phyloP scores from a whole-genome alignment of 495 filamentous ascomycete species.

The Daldinia decipiens region DNA sequence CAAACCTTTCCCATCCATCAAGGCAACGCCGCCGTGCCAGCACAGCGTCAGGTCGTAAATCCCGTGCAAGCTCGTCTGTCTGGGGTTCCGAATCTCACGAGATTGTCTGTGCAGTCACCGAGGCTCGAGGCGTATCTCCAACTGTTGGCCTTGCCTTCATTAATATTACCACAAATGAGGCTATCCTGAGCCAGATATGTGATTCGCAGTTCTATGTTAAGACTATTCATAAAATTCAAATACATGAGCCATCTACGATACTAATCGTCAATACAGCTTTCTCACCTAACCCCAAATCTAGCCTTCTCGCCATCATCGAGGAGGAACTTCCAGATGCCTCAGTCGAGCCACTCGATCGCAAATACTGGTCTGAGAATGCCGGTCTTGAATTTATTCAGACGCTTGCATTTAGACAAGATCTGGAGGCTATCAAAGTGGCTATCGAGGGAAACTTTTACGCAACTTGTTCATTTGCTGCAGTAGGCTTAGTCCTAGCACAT shows the following conservation, averaged over 20 bases:
- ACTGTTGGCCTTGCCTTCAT: constrained; percentile 91
- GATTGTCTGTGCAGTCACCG: constrained; percentile 89
- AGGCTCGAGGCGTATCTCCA: constrained; percentile 84
- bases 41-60: constrained; percentile 57
- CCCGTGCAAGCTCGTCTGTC: constrained; percentile 73
- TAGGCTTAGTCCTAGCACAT: constrained; percentile 53
- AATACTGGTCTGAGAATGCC: constrained; percentile 85
- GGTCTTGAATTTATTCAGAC: constrained; percentile 83
- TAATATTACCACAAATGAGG: constrained; percentile 83
- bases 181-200: constrained; percentile 87
- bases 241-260: constrained; percentile 80
- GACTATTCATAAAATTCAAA: constrained; percentile 82
- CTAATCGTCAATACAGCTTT: constrained; percentile 76
- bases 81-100: constrained; percentile 69
- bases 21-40: constrained; percentile 40
- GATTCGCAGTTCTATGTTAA: constrained; percentile 88
- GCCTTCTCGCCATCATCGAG: constrained; percentile 78
- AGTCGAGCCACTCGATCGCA: constrained; percentile 77
- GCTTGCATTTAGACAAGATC: constrained; percentile 78
- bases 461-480: constrained; percentile 87
- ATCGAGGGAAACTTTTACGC: constrained; percentile 90
- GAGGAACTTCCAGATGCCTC: constrained; percentile 68
- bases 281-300: constrained; percentile 70
- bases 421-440: constrained; percentile 79
- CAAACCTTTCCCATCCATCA: constrained; percentile 35